These are phyloP conservation scores for Hyparrhenia diplandra DNA, from an alignment of 176 grass and related monocot genomes.

Conservation along the genomic window DNA sequence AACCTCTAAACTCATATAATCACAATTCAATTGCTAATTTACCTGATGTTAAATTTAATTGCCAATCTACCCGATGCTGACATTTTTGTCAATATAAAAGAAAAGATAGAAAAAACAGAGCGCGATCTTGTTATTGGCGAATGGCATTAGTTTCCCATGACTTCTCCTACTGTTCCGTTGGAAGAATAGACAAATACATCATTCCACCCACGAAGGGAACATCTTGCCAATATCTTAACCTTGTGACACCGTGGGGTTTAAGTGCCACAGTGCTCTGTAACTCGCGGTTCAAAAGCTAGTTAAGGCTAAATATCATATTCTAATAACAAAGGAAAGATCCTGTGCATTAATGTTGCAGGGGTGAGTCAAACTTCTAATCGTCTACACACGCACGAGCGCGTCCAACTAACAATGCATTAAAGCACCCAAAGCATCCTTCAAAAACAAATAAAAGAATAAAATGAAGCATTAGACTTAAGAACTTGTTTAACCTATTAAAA, in stretches of 20 bases:
- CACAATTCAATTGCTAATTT: not conserved
- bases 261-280: constrained; percentile 19
- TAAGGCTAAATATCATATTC: constrained; percentile 32
- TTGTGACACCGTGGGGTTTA: not conserved
- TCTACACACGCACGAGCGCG: constrained; percentile 38
- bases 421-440: not conserved
- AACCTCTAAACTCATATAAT: not conserved
- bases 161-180: constrained; percentile 15
- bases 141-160: constrained; percentile 8
- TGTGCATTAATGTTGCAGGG: constrained; percentile 32
- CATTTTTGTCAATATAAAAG: not conserved
- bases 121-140: not conserved
- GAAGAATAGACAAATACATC: constrained; percentile 38
- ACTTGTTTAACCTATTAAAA: constrained; percentile 30
- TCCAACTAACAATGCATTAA: constrained; percentile 37
- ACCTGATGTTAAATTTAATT: not conserved
- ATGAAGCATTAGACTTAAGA: constrained; percentile 1
- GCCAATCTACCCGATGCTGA: not conserved
- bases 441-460: not conserved
- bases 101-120: not conserved
- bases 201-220: constrained; percentile 53
- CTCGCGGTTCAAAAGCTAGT: constrained; percentile 3
- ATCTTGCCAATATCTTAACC: constrained; percentile 42
- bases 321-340: constrained; percentile 33
- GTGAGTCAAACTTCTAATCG: constrained; percentile 32